Base-by-base conservation (phyloP, 2,329 filamentous ascomycete species). In the Pezizomycotina sp. region DNA sequence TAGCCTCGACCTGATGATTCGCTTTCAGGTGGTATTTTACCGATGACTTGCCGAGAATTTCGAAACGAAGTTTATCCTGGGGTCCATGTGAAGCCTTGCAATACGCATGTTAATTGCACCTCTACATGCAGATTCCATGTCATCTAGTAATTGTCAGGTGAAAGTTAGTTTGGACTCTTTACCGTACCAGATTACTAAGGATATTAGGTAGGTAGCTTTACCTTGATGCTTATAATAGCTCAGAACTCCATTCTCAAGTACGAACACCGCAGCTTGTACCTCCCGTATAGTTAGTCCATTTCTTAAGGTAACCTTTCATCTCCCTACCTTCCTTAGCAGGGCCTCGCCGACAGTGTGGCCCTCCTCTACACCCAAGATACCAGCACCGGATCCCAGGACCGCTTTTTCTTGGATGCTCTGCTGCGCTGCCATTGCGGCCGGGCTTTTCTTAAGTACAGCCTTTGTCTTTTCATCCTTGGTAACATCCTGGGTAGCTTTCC, bases 51-150 rank as follows among this genome's bases (percentile, higher is more conserved):
- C 89, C 89, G 45, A 86, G 81, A 34, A 98, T 95, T 54, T 98
- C 89, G 52, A 98, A 95, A 42, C 86, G 83, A 28, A 84, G 86
- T 63, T 95, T 98, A 56, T 98, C 89, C 49, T 93, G 83, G 86
- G 69, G 53, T 91, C 91, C 84, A 98, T 95, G 58, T 86, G 77
- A 19, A 98, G 68, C 53, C 74, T 77, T 15, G 89, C 89, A 49
- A 98, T 98, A 43, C 77, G 78, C 84, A 98, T 98, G 56, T 95
- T 95, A 60, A 98, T 98, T 34, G 89, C 89, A 41, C 89, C 89
- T 45, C 89, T 82, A 56, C 89, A 98, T 37, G 89, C 89, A 34
- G 83, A 92, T 15, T 84, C 89, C 20, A 83, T 81, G 56, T 98
- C 89, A 55, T 98, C 89, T 63, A 38, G n/a, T 36, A 30, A 4